Evolutionary conservation across 345 rosid species (phyloP), one percentile per base, ranked within the genome.

Genomic region (Melaleuca quinquenervia): DNA sequence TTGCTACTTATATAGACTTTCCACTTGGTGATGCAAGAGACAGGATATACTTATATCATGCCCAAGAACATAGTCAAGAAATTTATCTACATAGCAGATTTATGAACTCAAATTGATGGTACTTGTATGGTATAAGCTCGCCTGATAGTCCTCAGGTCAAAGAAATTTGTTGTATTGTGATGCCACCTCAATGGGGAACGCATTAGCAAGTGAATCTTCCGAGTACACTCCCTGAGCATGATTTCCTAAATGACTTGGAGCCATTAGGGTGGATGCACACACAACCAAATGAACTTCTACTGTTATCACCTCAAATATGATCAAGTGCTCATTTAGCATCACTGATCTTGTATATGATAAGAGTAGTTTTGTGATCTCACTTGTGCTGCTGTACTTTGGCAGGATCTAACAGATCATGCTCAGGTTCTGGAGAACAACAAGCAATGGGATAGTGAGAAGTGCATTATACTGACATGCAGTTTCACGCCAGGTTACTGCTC

Each of bases 241-340:
- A 95, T 64, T 96, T 96, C 92, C 84, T 97, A 51, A 94, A 90
- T 50, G 99, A 96, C 90, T 92, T 97, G 52, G 99, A 97, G 94
- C 99, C 99, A 54, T 82, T 97, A 91, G 99, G 99, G 86, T 98
- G 98, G 99, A 92, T 98, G 95, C 99, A 98, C 90, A 98, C 99
- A 16, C 99, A 98, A 70, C 99, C 99, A 11, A 98, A 98, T 82
- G 99, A 98, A 92, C 98, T 98, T 85, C 99, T 99, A 51, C 99
- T 96, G 85, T 84, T 98, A 80, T 98, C 99, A 15, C 99, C 99
- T 74, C 98, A 95, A 94, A 98, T 94, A 87, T 82, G 83, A 48
- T 49, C n/a, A 8, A 29, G 9, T 64, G 86, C 21, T 50, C 53
- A 44, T 29, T 44, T n/a, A 12, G 58, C 15, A 29, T 44, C 10